A percentile compares a stretch with the other conserved stretches of the same genome.
Evolutionary conservation across 306 rosid species (phyloP).

Genomic region (Sechiopsis laciniata): DNA sequence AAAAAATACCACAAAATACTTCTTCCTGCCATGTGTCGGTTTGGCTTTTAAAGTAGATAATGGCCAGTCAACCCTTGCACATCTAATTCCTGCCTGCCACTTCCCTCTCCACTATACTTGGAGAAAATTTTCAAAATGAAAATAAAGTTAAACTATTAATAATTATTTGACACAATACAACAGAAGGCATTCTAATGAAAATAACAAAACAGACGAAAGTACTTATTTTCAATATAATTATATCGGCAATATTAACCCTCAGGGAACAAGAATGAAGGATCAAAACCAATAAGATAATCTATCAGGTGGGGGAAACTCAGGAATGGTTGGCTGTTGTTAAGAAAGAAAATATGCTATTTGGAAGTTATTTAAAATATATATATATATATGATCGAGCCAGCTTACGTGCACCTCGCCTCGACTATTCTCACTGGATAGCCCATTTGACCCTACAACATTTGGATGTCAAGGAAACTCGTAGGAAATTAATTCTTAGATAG

Average conservation of each 20-base stretch:
- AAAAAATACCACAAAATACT: slow-evolving; percentile 82
- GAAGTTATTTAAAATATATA: not conserved
- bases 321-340: not conserved
- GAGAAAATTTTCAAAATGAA: slow-evolving; percentile 15
- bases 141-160: slow-evolving; percentile 14
- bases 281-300: slow-evolving; percentile 2
- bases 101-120: slow-evolving; percentile 89
- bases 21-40: slow-evolving; percentile 88
- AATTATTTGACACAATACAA: not conserved
- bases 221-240: not conserved
- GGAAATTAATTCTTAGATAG: too few relatives aligned
- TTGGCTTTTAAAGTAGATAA: slow-evolving; percentile 89
- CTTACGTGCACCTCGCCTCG: too few relatives aligned
- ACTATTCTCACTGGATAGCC: too few relatives aligned
- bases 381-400: too few relatives aligned
- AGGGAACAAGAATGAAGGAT: not conserved
- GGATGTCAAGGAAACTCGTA: too few relatives aligned
- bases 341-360: not conserved
- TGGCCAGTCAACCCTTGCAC: slow-evolving; percentile 95
- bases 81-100: slow-evolving; percentile 96
- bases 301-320: not conserved
- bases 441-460: too few relatives aligned
- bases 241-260: not conserved
- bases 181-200: slow-evolving; percentile 4
- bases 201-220: slow-evolving; percentile 1